A percentile compares a stretch with the other conserved stretches of the same genome.
phyloP scores from a whole-genome alignment of 352 stramenopile species.

The Phytophthora pistaciae region DNA sequence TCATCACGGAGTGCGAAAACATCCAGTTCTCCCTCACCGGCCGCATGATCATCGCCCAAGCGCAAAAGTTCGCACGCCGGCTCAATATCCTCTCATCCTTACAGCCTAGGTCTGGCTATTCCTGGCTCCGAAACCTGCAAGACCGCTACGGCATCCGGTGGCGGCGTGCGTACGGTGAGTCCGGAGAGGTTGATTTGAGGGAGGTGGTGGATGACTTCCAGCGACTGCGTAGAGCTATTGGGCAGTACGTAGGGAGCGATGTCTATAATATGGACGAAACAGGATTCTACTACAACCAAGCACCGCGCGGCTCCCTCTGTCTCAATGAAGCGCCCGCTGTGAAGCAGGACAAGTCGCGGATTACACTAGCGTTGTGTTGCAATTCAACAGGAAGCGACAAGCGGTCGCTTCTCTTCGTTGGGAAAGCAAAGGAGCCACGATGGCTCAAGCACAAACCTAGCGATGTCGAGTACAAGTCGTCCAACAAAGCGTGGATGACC shows the following conservation, averaged over 20 bases:
- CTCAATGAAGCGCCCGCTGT: too few species aligned
- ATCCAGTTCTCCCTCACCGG: not conserved
- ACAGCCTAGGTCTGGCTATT: not conserved
- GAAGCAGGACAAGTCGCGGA: too few species aligned
- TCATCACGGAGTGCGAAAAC: not conserved
- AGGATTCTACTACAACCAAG: too few species aligned
- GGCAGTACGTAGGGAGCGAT: not conserved
- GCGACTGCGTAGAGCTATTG: not conserved
- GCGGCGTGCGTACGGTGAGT: conserved; percentile 4
- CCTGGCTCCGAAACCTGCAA: conserved; percentile 3
- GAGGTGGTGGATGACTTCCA: not conserved
- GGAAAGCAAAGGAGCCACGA: too few species aligned
- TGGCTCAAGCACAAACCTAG: too few species aligned
- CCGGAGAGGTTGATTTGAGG: conserved; percentile 2
- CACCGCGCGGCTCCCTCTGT: too few species aligned
- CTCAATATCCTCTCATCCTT: not conserved
- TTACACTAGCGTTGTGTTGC: too few species aligned
- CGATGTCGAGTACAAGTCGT: too few species aligned
- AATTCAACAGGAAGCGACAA: too few species aligned
- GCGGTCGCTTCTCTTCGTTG: too few species aligned
- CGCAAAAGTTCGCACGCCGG: not conserved
- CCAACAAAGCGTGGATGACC: too few species aligned
- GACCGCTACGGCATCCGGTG: conserved; percentile 4
- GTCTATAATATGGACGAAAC: too few species aligned
- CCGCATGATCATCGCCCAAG: conserved; percentile 1